Base-by-base conservation (phyloP, 345 rosid genomes). In the Aegle marmelos region DNA sequence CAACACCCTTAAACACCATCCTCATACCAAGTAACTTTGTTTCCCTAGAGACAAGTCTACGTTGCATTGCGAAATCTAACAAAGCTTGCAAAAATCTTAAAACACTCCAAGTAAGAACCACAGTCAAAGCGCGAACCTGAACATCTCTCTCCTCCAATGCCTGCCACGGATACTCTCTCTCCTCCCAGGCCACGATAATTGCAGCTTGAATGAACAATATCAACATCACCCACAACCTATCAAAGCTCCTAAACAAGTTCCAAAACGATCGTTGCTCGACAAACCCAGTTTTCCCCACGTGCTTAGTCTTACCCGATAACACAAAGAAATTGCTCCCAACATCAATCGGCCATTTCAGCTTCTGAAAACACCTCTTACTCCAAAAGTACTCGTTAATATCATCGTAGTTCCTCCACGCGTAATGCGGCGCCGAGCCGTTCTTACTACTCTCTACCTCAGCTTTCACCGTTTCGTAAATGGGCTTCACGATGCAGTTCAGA, bases 381-480 rank as follows among this genome's bases (percentile, higher is more conserved):
- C 99, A 95, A 76, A 95, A 95, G 75, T 95, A 95, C 94, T 95
- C 99, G 28, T 95, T 95, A 64, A 95, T 76, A 77, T 95, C 99
- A 56, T 93, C 99, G 68, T 95, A 95, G 60, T 95, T 93, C 86
- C 99, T 83, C 99, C 99, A 95, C 4, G 94, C 93, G 19, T 85
- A 78, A 67, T 95, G 99, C 6, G 99, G 99, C n/a, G 90, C 91
- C n/a, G 98, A 92, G 79, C 99, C 98, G 9, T 95, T 93, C 82
- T 78, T 81, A 69, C 98, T 95, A 58, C 87, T 88, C 65, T 91
- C 97, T 39, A 93, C 93, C 86, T 95, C 99, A n/a, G 85, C 85
- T 78, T 75, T 88, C n/a, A 91, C 68, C 3, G 96, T 92, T 60
- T 85, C 90, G 66, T 95, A 92, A 76, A 92, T 93, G 22, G 98